phyloP scores from a whole-genome alignment of 2,329 filamentous ascomycete genomes.

The Bipolaris cookei region DNA sequence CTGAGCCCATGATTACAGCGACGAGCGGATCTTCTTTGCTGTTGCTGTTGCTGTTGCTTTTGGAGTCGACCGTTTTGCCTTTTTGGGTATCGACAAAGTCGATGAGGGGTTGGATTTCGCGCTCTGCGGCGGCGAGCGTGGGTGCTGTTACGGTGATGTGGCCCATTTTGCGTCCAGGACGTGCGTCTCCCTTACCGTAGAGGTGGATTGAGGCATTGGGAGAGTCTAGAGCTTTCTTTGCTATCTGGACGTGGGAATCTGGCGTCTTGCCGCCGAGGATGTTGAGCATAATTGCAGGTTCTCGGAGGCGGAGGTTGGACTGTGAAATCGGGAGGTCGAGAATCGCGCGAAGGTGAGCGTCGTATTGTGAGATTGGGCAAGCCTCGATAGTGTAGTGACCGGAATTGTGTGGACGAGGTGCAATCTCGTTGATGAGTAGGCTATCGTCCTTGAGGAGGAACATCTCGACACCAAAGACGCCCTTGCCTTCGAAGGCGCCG shows the following conservation, averaged over 20 bases:
- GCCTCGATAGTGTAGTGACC: conserved; percentile 96
- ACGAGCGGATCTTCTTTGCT: conserved; percentile 62
- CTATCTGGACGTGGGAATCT: conserved; percentile 68
- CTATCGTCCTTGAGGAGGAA: conserved; percentile 77
- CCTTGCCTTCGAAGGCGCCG: conserved; percentile 80
- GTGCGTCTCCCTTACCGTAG: conserved; percentile 86
- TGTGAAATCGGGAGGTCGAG: conserved; percentile 67
- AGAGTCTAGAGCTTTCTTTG: conserved; percentile 62
- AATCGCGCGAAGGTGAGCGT: conserved; percentile 86
- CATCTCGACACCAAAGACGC: conserved; percentile 96
- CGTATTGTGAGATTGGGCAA: conserved; percentile 87
- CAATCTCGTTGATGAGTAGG: conserved; percentile 85
- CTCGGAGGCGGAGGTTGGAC: conserved; percentile 60
- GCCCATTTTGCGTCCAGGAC: conserved; percentile 91
- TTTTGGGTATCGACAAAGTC: conserved; percentile 65
- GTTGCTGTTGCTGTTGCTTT: conserved; percentile 11
- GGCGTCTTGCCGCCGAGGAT: conserved; percentile 59
- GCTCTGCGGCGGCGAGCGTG: conserved; percentile 71
- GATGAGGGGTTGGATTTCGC: conserved; percentile 72
- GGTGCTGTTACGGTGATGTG: conserved; percentile 83
- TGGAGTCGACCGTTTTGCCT: conserved; percentile 40
- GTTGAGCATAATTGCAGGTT: conserved; percentile 70
- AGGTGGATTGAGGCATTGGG: conserved; percentile 75
- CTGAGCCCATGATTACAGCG: conserved; percentile 83
- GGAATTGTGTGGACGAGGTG: conserved; percentile 84